Base-by-base conservation (phyloP, 2,329 filamentous ascomycete species). In the Calonectria leucothoes region DNA sequence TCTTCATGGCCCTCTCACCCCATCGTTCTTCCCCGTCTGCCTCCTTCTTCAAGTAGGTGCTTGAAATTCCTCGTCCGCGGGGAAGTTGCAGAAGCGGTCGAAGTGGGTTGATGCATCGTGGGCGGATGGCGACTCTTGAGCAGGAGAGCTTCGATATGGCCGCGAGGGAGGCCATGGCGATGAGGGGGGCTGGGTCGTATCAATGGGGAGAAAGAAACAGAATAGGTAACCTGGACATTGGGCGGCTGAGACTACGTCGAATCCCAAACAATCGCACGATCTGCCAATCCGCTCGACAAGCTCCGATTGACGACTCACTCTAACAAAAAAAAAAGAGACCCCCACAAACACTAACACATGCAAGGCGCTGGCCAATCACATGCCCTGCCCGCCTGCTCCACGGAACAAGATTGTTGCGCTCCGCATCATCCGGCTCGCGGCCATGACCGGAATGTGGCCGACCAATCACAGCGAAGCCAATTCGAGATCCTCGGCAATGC, bases 401-500 rank as follows among this genome's bases (percentile, higher is more conserved):
- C 76, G 79, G 81, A 76, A 71, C 55, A 77, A 76, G 48, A 66
- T 82, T 83, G 67, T 82, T 83, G 78, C 82, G 76, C 31, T 63
- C 73, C 77, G 76, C 48, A 59, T 57, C 37, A 74, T 69, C 77
- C 79, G 79, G 77, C 71, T 75, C 75, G 77, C 79, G 79, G 80
- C 74, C 75, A 77, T 76, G 69, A 68, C 74, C 77, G 81, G 79
- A 76, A 80, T 66, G 67, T 39, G 39, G 14, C 48, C 74, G 81
- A 72, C 88, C 88, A 89, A 89, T 89, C 83, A 86, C 70, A 78
- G 72, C 77, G 73, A 77, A 81, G 76, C 79, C 82, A 87, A 85
- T 89, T 87, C 82, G 76, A 84, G 82, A 85, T 86, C 87, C 88
- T 89, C 88, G 88, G 88, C 86, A 89, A 89, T 88, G 70, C 73